Conservation (phyloP, 2,329 filamentous ascomycete species). For the Mycosphaerella arachidis region DNA sequence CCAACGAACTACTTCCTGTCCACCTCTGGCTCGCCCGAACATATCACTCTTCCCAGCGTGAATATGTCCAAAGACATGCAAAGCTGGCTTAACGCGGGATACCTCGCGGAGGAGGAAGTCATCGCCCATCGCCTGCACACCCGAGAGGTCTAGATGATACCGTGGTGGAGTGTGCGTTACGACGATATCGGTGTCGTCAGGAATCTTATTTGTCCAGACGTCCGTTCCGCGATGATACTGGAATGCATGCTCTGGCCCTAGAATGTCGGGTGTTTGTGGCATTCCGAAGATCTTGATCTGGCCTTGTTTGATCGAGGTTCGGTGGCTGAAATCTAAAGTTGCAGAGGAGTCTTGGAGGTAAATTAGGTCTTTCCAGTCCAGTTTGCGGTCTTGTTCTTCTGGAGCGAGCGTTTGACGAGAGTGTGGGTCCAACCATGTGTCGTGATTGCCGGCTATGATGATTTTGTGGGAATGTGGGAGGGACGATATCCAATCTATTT, state of each 20-base stretch:
- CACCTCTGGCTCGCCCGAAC: slow-evolving; percentile 43
- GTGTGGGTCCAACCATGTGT: slow-evolving; percentile 73
- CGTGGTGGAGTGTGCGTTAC: slow-evolving; percentile 77
- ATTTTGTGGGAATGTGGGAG: slow-evolving; percentile 77
- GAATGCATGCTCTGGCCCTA: slow-evolving; percentile 67
- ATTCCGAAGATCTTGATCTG: slow-evolving; percentile 71
- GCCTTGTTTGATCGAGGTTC: slow-evolving; percentile 42
- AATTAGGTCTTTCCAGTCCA: slow-evolving; percentile 64
- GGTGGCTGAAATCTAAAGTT: slow-evolving; percentile 55
- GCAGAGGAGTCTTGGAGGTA: slow-evolving; percentile 70
- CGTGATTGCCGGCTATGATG: slow-evolving; percentile 82
- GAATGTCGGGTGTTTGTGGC: slow-evolving; percentile 63
- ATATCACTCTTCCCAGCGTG: slow-evolving; percentile 56
- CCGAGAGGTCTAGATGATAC: slow-evolving; percentile 62
- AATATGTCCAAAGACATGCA: slow-evolving; percentile 83
- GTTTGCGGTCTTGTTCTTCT: slow-evolving; percentile 50
- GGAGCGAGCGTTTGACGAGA: slow-evolving; percentile 44
- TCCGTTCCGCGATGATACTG: slow-evolving; percentile 64
- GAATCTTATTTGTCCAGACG: slow-evolving; percentile 69
- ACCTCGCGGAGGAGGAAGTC: slow-evolving; percentile 63
- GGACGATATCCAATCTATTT: slow-evolving; percentile 74
- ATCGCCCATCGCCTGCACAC: slow-evolving; percentile 58
- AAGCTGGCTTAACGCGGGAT: slow-evolving; percentile 66
- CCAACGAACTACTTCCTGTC: slow-evolving; percentile 66
- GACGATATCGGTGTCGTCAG: slow-evolving; percentile 68